phyloP scores from a whole-genome alignment of 768 basidiomycete genomes.

The Pleurotus salmoneostramineus region DNA sequence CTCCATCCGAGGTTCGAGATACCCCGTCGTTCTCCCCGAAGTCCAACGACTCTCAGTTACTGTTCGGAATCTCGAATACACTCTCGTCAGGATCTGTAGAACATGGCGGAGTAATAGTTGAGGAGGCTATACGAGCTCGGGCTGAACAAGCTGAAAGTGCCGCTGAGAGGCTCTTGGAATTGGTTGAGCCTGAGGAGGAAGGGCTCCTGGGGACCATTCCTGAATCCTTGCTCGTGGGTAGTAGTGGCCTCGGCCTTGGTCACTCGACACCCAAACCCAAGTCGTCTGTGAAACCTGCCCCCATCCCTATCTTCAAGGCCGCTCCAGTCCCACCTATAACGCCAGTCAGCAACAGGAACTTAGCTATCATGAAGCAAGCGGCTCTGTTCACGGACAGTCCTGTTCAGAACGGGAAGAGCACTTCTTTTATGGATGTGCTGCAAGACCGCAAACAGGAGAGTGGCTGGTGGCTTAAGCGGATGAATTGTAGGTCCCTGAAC shows the following conservation, averaged over 20 bases:
- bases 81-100: constrained; percentile 53
- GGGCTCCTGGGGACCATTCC: constrained; percentile 48
- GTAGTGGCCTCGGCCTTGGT: constrained; percentile 22
- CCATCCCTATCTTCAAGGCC: constrained; percentile 27
- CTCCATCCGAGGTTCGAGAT: constrained; percentile 32
- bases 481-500: constrained; percentile 48
- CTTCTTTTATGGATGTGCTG: constrained; percentile 67
- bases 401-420: constrained; percentile 42
- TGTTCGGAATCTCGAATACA: constrained; percentile 49
- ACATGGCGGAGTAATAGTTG: constrained; percentile 51
- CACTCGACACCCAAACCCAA: constrained; percentile 30
- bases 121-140: constrained; percentile 81
- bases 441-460: constrained; percentile 66
- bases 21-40: constrained; percentile 50
- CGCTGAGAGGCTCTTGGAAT: constrained; percentile 81
- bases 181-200: constrained; percentile 78
- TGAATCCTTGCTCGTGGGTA: constrained; percentile 45
- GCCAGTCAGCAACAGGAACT: constrained; percentile 51
- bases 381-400: constrained; percentile 84
- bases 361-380: constrained; percentile 65
- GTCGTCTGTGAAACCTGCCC: constrained; percentile 30
- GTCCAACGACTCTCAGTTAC: constrained; percentile 46
- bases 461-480: constrained; percentile 83
- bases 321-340: constrained; percentile 46
- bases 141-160: constrained; percentile 94